Evolutionary conservation across 1,284 basidiomycete species (phyloP), one percentile per base, ranked within the genome.

Genomic region (Cerioporus squamosus): DNA sequence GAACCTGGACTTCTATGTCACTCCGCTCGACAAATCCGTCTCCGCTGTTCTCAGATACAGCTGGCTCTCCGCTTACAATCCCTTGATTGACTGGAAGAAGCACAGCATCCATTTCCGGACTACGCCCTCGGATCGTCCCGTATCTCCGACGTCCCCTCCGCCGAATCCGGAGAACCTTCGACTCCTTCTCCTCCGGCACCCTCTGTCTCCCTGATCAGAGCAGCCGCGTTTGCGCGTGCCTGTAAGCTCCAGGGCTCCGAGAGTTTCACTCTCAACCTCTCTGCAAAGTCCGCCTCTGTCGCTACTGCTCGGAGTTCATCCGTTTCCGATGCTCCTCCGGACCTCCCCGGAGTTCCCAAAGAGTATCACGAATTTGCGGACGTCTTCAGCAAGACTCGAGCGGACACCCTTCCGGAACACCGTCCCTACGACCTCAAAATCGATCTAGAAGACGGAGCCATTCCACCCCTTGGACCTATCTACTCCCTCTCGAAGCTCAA

Each of bases 401-500:
- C 53, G 3, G 57, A 63, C 46, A 29, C 12, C 14, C 58, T 65
- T 2, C 63, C 53, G 17, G 55, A 57, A 15, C 63, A 65, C 39
- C 38, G 50, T 9, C 53, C 57, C 1, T 60, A 57, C 46, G 46
- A 65, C 42, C 52, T 65, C 48, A 40, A 42, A 7, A 64, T 64
- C 39, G 44, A 52, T 1, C 48, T 65, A n/a, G 61, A 65, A 39
- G 60, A 59, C 14, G 57, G 59, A 1, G 43, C 29, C n/a, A 31
- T 33, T 26, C 64, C 61, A 15, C 55, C 55, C 8, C 53, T 63
- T 24, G 47, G 59, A 9, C 64, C 62, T 8, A 54, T 73, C 26
- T 74, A 74, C 49, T 53, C 55, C 5, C 58, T 72, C 7, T 70
- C 70, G 0, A 49, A 57, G 23, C 36, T 50, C 1, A 70, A 74